phyloP scores from a whole-genome alignment of 2,329 filamentous ascomycete genomes.

The Alternaria alternata region DNA sequence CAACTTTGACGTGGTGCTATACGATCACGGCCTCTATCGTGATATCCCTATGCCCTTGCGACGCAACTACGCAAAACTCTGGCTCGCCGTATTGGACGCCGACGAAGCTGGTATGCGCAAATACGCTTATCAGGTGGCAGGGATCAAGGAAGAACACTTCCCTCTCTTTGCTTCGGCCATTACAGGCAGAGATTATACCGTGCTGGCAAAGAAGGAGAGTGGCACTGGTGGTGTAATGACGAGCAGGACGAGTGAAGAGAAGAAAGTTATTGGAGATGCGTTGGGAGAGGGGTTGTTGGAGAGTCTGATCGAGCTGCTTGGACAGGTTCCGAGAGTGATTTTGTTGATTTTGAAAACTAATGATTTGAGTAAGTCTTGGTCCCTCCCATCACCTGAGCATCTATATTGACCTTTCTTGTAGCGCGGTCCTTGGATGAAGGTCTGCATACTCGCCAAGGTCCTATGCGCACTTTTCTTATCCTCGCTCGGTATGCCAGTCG shows the following conservation, averaged over 20 bases:
- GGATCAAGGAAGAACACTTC: slow-evolving; percentile 88
- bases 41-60: slow-evolving; percentile 83
- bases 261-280: slow-evolving; percentile 83
- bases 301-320: slow-evolving; percentile 86
- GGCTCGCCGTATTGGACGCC: slow-evolving; percentile 92
- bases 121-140: slow-evolving; percentile 88
- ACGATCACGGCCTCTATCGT: slow-evolving; percentile 96
- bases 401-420: slow-evolving; percentile 36
- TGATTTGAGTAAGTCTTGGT: slow-evolving; percentile 74
- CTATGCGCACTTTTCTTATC: slow-evolving; percentile 69
- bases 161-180: slow-evolving; percentile 96
- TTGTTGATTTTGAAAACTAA: slow-evolving; percentile 97
- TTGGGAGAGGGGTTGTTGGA: slow-evolving; percentile 88
- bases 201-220: slow-evolving; percentile 65
- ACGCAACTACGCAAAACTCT: slow-evolving; percentile 92
- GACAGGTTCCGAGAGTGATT: slow-evolving; percentile 89
- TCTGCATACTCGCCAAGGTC: slow-evolving; percentile 74
- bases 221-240: slow-evolving; percentile 53
- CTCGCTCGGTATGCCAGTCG: slow-evolving; percentile 69
- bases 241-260: slow-evolving; percentile 76
- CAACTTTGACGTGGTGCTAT: slow-evolving; percentile 95
- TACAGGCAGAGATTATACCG: slow-evolving; percentile 87
- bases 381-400: neutral
- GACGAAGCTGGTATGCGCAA: slow-evolving; percentile 86
- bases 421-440: slow-evolving; percentile 91